Evolutionary conservation across 805 yeast species (phyloP).

Genomic region (Groenewaldozyma tartarivorans): DNA sequence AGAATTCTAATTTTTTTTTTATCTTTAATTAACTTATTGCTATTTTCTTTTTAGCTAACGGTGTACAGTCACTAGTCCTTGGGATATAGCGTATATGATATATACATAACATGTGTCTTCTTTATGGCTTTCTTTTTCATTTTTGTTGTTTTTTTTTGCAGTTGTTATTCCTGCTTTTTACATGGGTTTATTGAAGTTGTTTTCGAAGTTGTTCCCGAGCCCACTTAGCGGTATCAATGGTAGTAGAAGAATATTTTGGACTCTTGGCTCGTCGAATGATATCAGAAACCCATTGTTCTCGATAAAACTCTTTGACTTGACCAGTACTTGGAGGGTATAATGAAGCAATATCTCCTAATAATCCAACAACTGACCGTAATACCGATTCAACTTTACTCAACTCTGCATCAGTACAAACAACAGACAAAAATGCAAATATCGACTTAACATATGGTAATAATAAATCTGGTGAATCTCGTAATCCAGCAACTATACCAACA

Average conservation of each 20-base stretch:
- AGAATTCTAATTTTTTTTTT: too few species aligned
- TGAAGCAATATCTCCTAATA: constrained; percentile 86
- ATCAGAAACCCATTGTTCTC: constrained; percentile 70
- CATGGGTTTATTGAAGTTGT: constrained; percentile 16
- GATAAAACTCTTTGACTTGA: constrained; percentile 54
- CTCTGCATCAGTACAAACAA: constrained; percentile 49
- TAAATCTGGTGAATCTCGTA: constrained; percentile 56
- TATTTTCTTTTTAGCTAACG: too few species aligned
- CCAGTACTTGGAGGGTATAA: constrained; percentile 79
- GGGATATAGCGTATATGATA: too few species aligned
- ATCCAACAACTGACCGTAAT: constrained; percentile 77
- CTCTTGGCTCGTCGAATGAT: constrained; percentile 67
- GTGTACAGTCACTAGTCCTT: too few species aligned
- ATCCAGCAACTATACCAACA: constrained; percentile 92
- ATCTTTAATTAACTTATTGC: too few species aligned
- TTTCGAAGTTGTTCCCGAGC: constrained; percentile 78
- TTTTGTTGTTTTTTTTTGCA: not conserved
- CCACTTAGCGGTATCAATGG: constrained; percentile 94
- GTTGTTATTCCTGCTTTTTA: not conserved
- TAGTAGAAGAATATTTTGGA: constrained; percentile 32
- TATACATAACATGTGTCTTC: too few species aligned
- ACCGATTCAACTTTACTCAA: constrained; percentile 58
- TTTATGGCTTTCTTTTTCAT: too few species aligned
- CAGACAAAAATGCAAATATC: constrained; percentile 59
- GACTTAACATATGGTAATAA: constrained; percentile 57